A percentile compares a stretch with the other conserved stretches of the same genome.
Evolutionary conservation across 768 basidiomycete genomes (phyloP).

Genomic region (Mycena chlorophos): DNA sequence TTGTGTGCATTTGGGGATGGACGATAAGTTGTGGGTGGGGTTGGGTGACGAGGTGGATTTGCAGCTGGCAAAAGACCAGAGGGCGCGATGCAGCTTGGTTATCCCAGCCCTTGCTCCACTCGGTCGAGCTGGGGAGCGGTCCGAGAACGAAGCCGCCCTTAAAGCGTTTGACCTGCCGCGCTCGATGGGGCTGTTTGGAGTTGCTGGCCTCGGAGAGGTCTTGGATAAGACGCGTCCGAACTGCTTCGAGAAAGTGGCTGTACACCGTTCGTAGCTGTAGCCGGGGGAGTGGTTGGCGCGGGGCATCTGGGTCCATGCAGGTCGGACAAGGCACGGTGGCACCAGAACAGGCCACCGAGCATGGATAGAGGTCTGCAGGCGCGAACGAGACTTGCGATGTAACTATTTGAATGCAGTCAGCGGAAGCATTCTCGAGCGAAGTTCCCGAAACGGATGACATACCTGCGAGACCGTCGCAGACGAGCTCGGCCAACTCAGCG

Average conservation of each 20-base stretch:
- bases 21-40: slow-evolving; percentile 50
- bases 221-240: slow-evolving; percentile 55
- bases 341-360: slow-evolving; percentile 47
- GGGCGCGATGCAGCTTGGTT: slow-evolving; percentile 54
- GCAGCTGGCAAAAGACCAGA: slow-evolving; percentile 59
- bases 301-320: slow-evolving; percentile 31
- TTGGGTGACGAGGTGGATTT: slow-evolving; percentile 46
- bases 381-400: slow-evolving; percentile 45
- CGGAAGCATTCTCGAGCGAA: slow-evolving; percentile 19
- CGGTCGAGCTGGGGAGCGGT: slow-evolving; percentile 42
- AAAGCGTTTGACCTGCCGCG: slow-evolving; percentile 47
- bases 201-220: slow-evolving; percentile 51
- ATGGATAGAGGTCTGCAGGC: slow-evolving; percentile 54
- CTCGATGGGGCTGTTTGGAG: slow-evolving; percentile 23
- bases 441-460: slow-evolving; percentile 29
- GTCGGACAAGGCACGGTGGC: slow-evolving; percentile 38
- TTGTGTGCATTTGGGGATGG: slow-evolving; percentile 61
- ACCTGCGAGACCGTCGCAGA: slow-evolving; percentile 55
- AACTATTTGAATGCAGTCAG: slow-evolving; percentile 33
- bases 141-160: slow-evolving; percentile 66
- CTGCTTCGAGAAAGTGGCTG: slow-evolving; percentile 61
- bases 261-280: slow-evolving; percentile 42
- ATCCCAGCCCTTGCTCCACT: slow-evolving; percentile 71
- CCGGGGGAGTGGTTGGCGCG: slow-evolving; percentile 38
- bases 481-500: slow-evolving; percentile 36